Evolutionary conservation across 2,329 filamentous ascomycete species (phyloP).

Genomic region (Anthostomella pinea): DNA sequence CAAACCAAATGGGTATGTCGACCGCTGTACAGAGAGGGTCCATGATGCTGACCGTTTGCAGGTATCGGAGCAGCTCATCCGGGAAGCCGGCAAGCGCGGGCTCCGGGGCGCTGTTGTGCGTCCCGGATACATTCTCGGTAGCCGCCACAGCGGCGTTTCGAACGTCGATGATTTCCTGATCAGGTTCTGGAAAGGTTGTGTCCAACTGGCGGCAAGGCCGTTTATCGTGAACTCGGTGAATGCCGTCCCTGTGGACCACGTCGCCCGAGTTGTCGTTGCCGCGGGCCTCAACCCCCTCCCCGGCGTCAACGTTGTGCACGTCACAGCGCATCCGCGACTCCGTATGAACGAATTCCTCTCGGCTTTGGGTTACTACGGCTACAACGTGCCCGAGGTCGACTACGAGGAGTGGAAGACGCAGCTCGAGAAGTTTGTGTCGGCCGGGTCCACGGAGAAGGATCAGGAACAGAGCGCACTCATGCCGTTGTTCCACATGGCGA

Average conservation of each 20-base stretch:
- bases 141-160: slow-evolving; percentile 65
- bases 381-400: slow-evolving; percentile 61
- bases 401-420: slow-evolving; percentile 68
- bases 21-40: too few relatives aligned
- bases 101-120: slow-evolving; percentile 74
- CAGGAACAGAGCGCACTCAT: slow-evolving; percentile 69
- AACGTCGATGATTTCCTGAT: slow-evolving; percentile 91
- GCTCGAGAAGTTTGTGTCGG: slow-evolving; percentile 66
- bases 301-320: slow-evolving; percentile 63
- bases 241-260: slow-evolving; percentile 81
- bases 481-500: slow-evolving; percentile 72
- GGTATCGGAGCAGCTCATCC: slow-evolving; percentile 59
- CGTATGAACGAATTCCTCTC: slow-evolving; percentile 76
- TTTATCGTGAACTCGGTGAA: slow-evolving; percentile 85
- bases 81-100: slow-evolving; percentile 75
- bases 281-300: slow-evolving; percentile 62
- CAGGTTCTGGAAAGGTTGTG: slow-evolving; percentile 80
- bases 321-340: slow-evolving; percentile 76
- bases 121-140: slow-evolving; percentile 81
- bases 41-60: not conserved
- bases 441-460: slow-evolving; percentile 50
- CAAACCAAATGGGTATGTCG: slow-evolving; percentile 76
- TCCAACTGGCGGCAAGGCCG: slow-evolving; percentile 73
- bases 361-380: slow-evolving; percentile 69
- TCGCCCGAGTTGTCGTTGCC: slow-evolving; percentile 76